A percentile compares a stretch with the other conserved stretches of the same genome.
Conservation (phyloP, 2,329 filamentous ascomycete genomes). For the Colletotrichum sansevieriae region DNA sequence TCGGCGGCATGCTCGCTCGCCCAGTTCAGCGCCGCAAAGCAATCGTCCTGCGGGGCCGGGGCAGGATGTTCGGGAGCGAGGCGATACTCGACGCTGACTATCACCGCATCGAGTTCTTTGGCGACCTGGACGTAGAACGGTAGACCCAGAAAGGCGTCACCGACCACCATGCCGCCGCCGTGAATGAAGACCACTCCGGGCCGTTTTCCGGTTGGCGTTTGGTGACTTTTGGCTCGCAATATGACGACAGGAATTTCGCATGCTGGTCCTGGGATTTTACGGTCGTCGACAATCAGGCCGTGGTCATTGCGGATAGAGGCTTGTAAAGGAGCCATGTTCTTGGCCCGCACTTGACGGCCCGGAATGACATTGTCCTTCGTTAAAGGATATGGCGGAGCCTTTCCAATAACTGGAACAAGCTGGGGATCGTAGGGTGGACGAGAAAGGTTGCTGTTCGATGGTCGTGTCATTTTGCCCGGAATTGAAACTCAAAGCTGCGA, state of each 20-base stretch:
- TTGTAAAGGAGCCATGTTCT: conserved; percentile 18
- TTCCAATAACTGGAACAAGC: conserved; percentile 11
- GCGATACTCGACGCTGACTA: conserved; percentile 61
- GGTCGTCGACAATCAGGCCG: conserved; percentile 21
- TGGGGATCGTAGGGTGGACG: conserved; percentile 29
- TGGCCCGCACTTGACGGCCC: conserved; percentile 20
- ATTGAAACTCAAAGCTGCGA: too few relatives aligned
- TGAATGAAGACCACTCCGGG: conserved; percentile 32
- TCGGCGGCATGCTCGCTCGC: conserved; percentile 52
- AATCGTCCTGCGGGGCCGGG: conserved; percentile 44
- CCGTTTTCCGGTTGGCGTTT: background rate
- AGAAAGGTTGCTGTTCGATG: background rate
- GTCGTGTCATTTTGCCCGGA: background rate
- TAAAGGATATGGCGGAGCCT: conserved; percentile 10
- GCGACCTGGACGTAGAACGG: conserved; percentile 15
- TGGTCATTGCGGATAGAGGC: conserved; percentile 25
- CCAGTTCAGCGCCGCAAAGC: conserved; percentile 51
- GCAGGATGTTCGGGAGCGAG: conserved; percentile 58
- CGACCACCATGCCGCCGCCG: conserved; percentile 32
- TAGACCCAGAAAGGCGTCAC: conserved; percentile 28
- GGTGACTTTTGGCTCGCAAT: conserved; percentile 4
- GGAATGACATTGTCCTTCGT: background rate
- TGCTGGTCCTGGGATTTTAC: conserved; percentile 20
- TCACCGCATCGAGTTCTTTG: conserved; percentile 44
- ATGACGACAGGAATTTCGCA: conserved; percentile 25